Conservation (phyloP, 2,329 filamentous ascomycete species). For the Fusarium goolgardi region DNA sequence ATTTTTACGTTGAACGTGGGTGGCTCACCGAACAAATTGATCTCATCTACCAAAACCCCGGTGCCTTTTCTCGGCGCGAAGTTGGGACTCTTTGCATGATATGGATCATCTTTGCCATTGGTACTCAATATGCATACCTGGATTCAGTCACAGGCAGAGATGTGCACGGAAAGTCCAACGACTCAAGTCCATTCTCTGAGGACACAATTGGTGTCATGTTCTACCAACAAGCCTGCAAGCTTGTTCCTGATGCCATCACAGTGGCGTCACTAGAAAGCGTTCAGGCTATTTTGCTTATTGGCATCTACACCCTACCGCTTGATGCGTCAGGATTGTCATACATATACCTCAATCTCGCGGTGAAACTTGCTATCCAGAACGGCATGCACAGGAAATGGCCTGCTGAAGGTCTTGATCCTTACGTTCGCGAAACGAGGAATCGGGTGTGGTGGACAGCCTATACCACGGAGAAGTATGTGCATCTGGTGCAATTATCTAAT, state of each 20-base stretch:
- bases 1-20: constrained; percentile 59
- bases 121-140: constrained; percentile 63
- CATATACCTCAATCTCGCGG: constrained; percentile 66
- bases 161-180: constrained; percentile 36
- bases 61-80: constrained; percentile 54
- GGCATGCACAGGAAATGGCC: constrained; percentile 67
- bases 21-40: constrained; percentile 58
- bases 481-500: neutral
- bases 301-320: constrained; percentile 65
- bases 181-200: constrained; percentile 55
- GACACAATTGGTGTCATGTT: constrained; percentile 67
- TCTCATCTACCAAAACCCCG: constrained; percentile 55
- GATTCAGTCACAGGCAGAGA: constrained; percentile 49
- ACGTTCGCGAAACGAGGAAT: constrained; percentile 64
- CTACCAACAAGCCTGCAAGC: constrained; percentile 65
- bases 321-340: constrained; percentile 68
- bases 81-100: constrained; percentile 59
- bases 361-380: constrained; percentile 69
- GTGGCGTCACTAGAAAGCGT: constrained; percentile 67
- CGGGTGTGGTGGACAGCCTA: constrained; percentile 69
- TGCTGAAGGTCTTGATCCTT: constrained; percentile 59
- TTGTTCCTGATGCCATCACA: constrained; percentile 68
- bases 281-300: constrained; percentile 67
- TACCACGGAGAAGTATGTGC: constrained; percentile 63
- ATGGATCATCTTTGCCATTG: constrained; percentile 61